Percentiles rank a stretch among this genome's conserved stretches.
Conservation (phyloP, 2,329 filamentous ascomycete genomes). For the Sporothrix schenckii region DNA sequence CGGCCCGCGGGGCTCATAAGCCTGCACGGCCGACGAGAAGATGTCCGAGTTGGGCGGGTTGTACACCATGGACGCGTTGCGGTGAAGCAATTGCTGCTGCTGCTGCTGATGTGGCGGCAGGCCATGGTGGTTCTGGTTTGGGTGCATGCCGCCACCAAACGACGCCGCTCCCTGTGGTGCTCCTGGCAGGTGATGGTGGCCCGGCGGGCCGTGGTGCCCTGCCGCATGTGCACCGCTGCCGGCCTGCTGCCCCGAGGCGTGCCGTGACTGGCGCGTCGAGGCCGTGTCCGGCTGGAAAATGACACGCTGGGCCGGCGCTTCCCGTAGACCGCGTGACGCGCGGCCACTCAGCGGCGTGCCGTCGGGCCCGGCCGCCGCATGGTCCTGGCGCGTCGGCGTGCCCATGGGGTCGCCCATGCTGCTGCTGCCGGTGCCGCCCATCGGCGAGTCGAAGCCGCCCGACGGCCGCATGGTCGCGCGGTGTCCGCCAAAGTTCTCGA, state of each 20-base stretch:
- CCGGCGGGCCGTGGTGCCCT: conserved; percentile 35
- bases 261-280: conserved; percentile 64
- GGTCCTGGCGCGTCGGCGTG: conserved; percentile 57
- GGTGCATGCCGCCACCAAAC: conserved; percentile 31
- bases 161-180: conserved; percentile 36
- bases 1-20: conserved; percentile 67
- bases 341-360: conserved; percentile 55
- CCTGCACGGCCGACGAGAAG: conserved; percentile 63
- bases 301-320: conserved; percentile 81
- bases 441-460: conserved; percentile 27
- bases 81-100: conserved; percentile 39
- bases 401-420: conserved; percentile 57
- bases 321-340: conserved; percentile 68
- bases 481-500: conserved; percentile 67
- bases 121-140: conserved; percentile 22
- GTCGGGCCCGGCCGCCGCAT: conserved; percentile 49
- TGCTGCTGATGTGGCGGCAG: conserved; percentile 27
- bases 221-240: conserved; percentile 38
- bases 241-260: conserved; percentile 56
- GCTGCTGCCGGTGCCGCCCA: conserved; percentile 45
- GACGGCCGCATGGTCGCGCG: conserved; percentile 49
- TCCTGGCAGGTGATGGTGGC: conserved; percentile 29
- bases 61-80: conserved; percentile 52
- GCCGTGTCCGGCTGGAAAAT: conserved; percentile 82
- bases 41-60: conserved; percentile 60